These are phyloP conservation scores for Pseudogymnoascus sp. DNA, from an alignment of 2,329 filamentous ascomycete genomes.

Conservation along the genomic window DNA sequence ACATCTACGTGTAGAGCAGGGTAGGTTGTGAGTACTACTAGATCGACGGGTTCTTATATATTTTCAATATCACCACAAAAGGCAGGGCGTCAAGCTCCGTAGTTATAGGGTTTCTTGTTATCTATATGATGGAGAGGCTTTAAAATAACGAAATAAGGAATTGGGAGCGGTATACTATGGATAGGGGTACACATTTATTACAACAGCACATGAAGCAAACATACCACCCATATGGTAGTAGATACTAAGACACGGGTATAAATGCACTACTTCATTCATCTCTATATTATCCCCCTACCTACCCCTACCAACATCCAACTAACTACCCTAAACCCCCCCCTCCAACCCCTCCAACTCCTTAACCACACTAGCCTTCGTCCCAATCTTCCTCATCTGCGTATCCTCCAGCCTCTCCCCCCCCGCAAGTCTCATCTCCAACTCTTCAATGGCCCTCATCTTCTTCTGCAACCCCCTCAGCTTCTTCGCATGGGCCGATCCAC, in stretches of 20 bases:
- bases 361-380: conserved; percentile 74
- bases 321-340: neutral
- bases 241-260: neutral
- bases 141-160: neutral
- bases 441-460: conserved; percentile 96
- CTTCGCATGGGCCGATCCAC: conserved; percentile 74
- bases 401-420: conserved; percentile 95
- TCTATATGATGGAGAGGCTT: neutral
- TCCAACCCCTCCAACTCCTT: conserved; percentile 63
- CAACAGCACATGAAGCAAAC: neutral
- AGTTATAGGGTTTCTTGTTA: neutral
- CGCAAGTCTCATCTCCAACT: conserved; percentile 92
- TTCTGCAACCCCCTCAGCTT: conserved; percentile 90
- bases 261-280: neutral
- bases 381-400: conserved; percentile 97
- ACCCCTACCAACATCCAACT: neutral
- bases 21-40: neutral
- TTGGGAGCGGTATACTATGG: neutral
- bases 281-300: neutral
- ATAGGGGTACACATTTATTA: neutral
- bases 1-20: neutral
- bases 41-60: neutral
- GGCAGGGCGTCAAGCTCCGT: neutral
- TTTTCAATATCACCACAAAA: neutral
- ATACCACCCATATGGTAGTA: neutral